Percentiles rank a stretch among this genome's conserved stretches.
phyloP scores from a whole-genome alignment of 768 basidiomycete genomes.

The Calocybe indica region DNA sequence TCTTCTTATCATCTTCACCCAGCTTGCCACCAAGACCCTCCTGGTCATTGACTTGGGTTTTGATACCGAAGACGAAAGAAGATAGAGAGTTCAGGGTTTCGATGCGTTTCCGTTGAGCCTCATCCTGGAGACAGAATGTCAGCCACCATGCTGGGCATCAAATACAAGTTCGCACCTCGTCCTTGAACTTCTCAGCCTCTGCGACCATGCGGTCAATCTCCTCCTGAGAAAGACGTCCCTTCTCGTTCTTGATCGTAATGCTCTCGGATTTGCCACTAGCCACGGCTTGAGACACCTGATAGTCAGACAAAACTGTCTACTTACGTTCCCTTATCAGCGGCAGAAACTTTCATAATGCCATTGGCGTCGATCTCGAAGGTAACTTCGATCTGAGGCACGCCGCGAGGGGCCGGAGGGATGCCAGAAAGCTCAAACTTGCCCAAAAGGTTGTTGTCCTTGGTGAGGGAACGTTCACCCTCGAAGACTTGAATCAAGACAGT shows the following conservation, averaged over 20 bases:
- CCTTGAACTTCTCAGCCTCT: conserved; percentile 87
- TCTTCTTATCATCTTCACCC: conserved; percentile 77
- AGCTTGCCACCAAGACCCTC: conserved; percentile 91
- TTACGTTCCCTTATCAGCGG: conserved; percentile 91
- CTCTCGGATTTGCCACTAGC: conserved; percentile 78
- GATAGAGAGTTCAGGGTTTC: conserved; percentile 82
- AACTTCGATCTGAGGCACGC: conserved; percentile 96
- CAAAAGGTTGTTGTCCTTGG: conserved; percentile 98
- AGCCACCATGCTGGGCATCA: no score
- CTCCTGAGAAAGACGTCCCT: conserved; percentile 83
- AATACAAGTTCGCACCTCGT: conserved; percentile 2
- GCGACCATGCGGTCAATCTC: conserved; percentile 95
- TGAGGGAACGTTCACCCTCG: conserved; percentile 95
- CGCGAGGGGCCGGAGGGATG: conserved; percentile 93
- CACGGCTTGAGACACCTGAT: conserved; percentile 1
- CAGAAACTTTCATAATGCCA: conserved; percentile 92
- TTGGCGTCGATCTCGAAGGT: conserved; percentile 94
- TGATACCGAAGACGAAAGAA: conserved; percentile 80
- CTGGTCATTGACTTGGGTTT: conserved; percentile 79
- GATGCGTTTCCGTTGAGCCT: conserved; percentile 73
- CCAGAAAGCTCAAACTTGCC: conserved; percentile 93
- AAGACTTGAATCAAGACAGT: conserved; percentile 96
- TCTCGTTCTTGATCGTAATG: conserved; percentile 95
- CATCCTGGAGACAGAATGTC: conserved; percentile 48
- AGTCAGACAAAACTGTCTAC: conserved; percentile 14